phyloP scores from a whole-genome alignment of 1,284 basidiomycete species.

The Takashimella koratensis region DNA sequence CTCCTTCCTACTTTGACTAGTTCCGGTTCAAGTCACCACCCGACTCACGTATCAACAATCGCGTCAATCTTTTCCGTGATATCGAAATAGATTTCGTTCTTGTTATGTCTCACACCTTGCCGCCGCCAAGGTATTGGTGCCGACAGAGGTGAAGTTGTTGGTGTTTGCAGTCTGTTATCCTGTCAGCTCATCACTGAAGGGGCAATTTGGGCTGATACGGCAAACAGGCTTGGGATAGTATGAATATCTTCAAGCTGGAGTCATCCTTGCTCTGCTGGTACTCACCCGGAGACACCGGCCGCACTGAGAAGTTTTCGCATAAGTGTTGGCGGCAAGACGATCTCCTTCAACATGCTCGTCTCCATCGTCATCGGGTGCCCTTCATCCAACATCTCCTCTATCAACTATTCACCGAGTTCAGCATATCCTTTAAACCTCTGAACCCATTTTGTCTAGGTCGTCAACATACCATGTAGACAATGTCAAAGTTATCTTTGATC shows the following conservation, averaged over 20 bases:
- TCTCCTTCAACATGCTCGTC: constrained; percentile 83
- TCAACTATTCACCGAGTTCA: constrained; percentile 58
- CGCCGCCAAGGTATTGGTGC: constrained; percentile 94
- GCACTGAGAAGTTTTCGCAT: constrained; percentile 70
- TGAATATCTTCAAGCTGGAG: neutral
- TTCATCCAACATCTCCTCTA: constrained; percentile 93
- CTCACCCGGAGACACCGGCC: constrained; percentile 57
- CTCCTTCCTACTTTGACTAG: too few relatives aligned
- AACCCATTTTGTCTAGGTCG: neutral
- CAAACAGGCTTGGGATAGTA: neutral
- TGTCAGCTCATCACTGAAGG: too few relatives aligned
- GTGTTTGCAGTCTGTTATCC: constrained; percentile 48
- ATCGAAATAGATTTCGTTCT: constrained; percentile 94
- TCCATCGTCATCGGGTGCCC: constrained; percentile 94
- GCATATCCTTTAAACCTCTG: too few relatives aligned
- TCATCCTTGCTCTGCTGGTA: neutral
- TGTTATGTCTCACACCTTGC: constrained; percentile 74
- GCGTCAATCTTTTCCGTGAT: constrained; percentile 78
- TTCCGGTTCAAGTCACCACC: too few relatives aligned
- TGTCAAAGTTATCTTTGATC: constrained; percentile 89
- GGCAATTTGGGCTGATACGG: constrained; percentile 8
- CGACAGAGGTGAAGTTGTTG: constrained; percentile 67
- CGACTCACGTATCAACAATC: constrained; percentile 71
- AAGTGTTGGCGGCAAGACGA: constrained; percentile 81
- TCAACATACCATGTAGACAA: constrained; percentile 78